Evolutionary conservation across 1,139 yeast genomes (phyloP).

Genomic region (Hansenula anomala): DNA sequence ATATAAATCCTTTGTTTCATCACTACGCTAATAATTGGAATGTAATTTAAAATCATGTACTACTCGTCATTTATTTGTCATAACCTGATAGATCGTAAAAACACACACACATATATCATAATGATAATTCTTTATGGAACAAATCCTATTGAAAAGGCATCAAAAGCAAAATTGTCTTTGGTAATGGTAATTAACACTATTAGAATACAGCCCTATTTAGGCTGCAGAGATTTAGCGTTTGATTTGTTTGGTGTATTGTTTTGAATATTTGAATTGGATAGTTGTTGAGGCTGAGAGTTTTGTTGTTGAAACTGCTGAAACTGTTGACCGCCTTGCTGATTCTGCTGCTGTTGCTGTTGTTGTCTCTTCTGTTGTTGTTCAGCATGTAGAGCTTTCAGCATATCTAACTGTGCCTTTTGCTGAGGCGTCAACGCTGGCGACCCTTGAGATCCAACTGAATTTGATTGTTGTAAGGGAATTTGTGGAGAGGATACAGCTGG

Average conservation of each 20-base stretch:
- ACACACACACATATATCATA: too few species aligned
- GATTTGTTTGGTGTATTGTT: background rate
- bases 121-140: too few species aligned
- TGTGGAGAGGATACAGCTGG: conserved; percentile 1
- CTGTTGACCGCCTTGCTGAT: too few species aligned
- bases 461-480: background rate
- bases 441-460: background rate
- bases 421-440: conserved; percentile 17
- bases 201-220: background rate
- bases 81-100: too few species aligned
- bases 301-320: background rate
- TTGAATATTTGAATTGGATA: too few species aligned
- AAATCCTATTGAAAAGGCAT: too few species aligned
- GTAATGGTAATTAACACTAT: too few species aligned
- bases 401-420: conserved; percentile 20
- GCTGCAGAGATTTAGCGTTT: background rate
- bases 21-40: too few species aligned
- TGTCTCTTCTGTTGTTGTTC: conserved; percentile 20
- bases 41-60: too few species aligned
- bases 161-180: too few species aligned
- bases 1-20: too few species aligned
- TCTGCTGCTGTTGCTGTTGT: conserved; percentile 6
- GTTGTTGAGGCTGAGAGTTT: background rate
- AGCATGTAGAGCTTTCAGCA: conserved; percentile 17
- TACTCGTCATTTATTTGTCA: too few species aligned